phyloP scores from a whole-genome alignment of 768 basidiomycete genomes.

The Rhodotorula paludigena region DNA sequence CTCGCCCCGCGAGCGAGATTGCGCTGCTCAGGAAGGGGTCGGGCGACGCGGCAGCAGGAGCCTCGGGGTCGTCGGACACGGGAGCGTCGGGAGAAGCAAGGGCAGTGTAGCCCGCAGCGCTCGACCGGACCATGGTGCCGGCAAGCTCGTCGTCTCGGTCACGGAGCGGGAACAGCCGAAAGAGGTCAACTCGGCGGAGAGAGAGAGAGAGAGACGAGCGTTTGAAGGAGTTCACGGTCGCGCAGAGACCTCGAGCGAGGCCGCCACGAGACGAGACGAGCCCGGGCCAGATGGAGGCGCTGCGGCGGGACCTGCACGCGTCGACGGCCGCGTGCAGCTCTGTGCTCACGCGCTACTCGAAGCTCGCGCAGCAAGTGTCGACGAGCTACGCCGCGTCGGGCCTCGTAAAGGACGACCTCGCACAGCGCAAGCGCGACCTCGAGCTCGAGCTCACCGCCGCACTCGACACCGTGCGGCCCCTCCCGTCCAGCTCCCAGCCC shows the following conservation, averaged over 20 bases:
- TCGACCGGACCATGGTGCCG: conserved; percentile 1
- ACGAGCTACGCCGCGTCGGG: conserved; percentile 50
- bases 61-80: background rate
- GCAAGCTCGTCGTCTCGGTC: background rate
- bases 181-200: no score
- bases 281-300: conserved; percentile 54
- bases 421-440: conserved; percentile 58
- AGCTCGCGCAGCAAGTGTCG: conserved; percentile 60
- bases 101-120: background rate
- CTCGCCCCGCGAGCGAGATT: background rate
- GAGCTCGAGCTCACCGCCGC: conserved; percentile 83
- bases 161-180: no score
- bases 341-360: conserved; percentile 84
- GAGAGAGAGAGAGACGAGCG: background rate
- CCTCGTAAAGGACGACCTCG: conserved; percentile 48
- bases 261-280: background rate
- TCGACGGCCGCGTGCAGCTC: conserved; percentile 87
- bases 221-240: background rate
- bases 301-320: conserved; percentile 86
- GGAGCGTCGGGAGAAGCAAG: background rate
- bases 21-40: conserved; percentile 6
- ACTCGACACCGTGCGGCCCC: conserved; percentile 64
- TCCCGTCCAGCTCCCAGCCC: conserved; percentile 15
- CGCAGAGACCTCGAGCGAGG: background rate
- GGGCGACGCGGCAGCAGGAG: background rate